Conservation (phyloP, 1,139 yeast genomes). For the Lodderomyces pseudojiufengensis region DNA sequence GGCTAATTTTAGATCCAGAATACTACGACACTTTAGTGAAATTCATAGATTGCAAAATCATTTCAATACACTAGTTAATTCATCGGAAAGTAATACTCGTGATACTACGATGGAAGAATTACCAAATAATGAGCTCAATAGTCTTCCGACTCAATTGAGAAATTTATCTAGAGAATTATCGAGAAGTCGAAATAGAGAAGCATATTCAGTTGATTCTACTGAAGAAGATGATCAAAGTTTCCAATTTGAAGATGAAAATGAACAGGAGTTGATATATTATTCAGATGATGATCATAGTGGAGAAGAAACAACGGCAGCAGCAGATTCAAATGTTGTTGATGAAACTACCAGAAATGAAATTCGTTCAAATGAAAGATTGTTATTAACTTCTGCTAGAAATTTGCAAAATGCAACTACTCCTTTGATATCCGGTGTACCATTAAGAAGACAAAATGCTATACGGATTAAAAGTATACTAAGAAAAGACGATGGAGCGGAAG, state of each 20-base stretch:
- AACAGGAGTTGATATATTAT: constrained; percentile 6
- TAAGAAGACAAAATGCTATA: constrained; percentile 22
- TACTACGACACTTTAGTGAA: constrained; percentile 12
- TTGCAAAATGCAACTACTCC: not conserved
- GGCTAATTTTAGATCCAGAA: constrained; percentile 11
- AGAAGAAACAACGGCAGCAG: constrained; percentile 5
- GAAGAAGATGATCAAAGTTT: constrained; percentile 14
- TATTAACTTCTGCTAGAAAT: constrained; percentile 29
- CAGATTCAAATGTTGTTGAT: constrained; percentile 9
- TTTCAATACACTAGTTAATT: constrained; percentile 10
- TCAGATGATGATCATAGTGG: constrained; percentile 6
- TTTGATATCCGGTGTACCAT: constrained; percentile 9
- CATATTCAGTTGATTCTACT: constrained; percentile 9
- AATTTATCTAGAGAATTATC: constrained; percentile 12
- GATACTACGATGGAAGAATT: not conserved
- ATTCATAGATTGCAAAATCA: constrained; percentile 12
- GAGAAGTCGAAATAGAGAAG: constrained; percentile 9
- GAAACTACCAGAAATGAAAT: constrained; percentile 14
- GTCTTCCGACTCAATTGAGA: constrained; percentile 13
- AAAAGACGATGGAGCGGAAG: constrained; percentile 2
- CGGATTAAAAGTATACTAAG: constrained; percentile 10
- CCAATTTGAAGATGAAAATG: constrained; percentile 10
- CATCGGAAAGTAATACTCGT: constrained; percentile 4
- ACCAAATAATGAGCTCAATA: not conserved
- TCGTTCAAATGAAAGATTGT: constrained; percentile 21